Conservation (phyloP, 768 basidiomycete species). For the Leccinum rimulosum region DNA sequence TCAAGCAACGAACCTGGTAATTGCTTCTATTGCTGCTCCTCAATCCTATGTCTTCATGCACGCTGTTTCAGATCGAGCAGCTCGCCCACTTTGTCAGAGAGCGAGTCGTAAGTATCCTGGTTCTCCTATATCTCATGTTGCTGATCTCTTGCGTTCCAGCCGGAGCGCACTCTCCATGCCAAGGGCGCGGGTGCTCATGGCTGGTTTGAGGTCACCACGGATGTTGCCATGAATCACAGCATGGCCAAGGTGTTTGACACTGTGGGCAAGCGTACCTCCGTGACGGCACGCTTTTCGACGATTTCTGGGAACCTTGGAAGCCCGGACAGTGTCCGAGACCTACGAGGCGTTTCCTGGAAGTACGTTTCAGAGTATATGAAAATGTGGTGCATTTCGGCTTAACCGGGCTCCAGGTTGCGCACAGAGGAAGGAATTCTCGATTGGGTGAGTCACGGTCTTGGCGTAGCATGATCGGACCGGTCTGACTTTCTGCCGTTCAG, state of each 20-base stretch:
- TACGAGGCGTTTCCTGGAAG: conserved; percentile 53
- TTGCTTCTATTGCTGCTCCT: neutral
- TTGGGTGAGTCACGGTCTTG: conserved; percentile 29
- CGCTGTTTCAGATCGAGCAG: conserved; percentile 11
- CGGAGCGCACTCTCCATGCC: conserved; percentile 18
- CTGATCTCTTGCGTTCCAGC: conserved; percentile 1
- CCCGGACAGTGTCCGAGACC: conserved; percentile 48
- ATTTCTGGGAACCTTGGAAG: conserved; percentile 52
- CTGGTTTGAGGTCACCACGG: conserved; percentile 19
- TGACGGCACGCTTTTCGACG: conserved; percentile 46
- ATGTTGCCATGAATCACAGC: conserved; percentile 14
- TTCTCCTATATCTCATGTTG: neutral
- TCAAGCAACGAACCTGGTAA: conserved; percentile 13
- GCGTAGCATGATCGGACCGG: neutral
- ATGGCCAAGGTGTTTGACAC: conserved; percentile 16
- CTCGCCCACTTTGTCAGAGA: conserved; percentile 19
- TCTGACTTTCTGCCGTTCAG: conserved; percentile 8
- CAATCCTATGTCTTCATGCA: neutral
- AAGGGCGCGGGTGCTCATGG: conserved; percentile 18
- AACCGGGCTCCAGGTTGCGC: conserved; percentile 26
- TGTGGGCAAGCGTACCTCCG: conserved; percentile 16
- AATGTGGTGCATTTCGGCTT: neutral
- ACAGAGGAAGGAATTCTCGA: conserved; percentile 39
- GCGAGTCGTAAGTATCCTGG: conserved; percentile 12
- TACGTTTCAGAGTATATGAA: conserved; percentile 28